Evolutionary conservation across 495 filamentous ascomycete species (phyloP), one percentile per base, ranked within the genome.

Genomic region (Penicillium samsonianum): DNA sequence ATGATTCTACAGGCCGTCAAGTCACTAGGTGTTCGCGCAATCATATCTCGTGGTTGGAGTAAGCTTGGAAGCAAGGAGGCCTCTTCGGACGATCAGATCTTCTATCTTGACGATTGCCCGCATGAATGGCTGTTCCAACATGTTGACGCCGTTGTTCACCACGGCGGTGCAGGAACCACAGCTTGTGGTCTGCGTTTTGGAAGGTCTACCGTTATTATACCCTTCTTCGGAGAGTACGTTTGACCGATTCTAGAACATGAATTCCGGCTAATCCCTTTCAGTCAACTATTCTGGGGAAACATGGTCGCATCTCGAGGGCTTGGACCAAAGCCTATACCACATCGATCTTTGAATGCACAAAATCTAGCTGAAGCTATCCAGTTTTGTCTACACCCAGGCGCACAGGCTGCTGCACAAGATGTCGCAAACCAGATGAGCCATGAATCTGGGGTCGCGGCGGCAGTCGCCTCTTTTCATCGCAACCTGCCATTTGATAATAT

Each of bases 111-210:
- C 17, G 80, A 85, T 55, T 75, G 76, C 33, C 84, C 84, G 6
- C 80, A 84, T 53, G 81, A 83, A 47, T 87, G 84, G 84, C 74
- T 87, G 0, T 87, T 87, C 68, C 69, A 81, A 60, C 77, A 78
- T 44, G 84, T 86, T 4, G 69, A 79, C n/a, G 73, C 69, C n/a
- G 84, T 87, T 1, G 74, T 87, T 0, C 84, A 86, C 59, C 84
- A 87, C 49, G 83, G 84, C 8, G 83, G 83, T 37, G 83, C 82
- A 12, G 84, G 84, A 14, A 86, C 83, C 0, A 86, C 83, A 2
- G 83, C 83, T 5, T 76, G 76, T 14, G 83, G 82, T 12, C 76
- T 85, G 11, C 65, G 68, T 0, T 71, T 71, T 46, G 83, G 81
- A 2, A 59, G 72, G 17, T 83, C 84, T 9, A 84, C 84, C 0